Percentiles rank a stretch among this genome's conserved stretches.
Evolutionary conservation across 1,284 basidiomycete species (phyloP).

Genomic region (Rhodotorula sp.): DNA sequence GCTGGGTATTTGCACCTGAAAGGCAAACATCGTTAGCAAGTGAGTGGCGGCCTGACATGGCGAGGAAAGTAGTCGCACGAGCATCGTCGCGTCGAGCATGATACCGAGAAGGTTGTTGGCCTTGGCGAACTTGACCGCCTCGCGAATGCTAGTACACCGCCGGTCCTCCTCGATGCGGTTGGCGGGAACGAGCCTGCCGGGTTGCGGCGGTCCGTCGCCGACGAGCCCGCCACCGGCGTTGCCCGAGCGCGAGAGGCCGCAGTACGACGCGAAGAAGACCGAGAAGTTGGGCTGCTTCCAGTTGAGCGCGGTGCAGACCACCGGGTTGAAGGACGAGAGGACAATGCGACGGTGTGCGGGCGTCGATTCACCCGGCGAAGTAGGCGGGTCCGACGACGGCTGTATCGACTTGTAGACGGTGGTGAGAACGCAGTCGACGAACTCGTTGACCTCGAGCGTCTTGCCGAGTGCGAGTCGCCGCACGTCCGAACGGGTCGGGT

Average conservation of each 20-base stretch:
- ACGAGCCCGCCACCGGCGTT: constrained; percentile 13
- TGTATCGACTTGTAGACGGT: constrained; percentile 66
- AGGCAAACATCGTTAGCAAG: background rate
- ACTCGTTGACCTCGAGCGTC: constrained; percentile 70
- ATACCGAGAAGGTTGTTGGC: constrained; percentile 91
- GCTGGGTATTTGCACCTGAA: constrained; percentile 68
- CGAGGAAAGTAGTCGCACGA: constrained; percentile 60
- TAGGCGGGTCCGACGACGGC: background rate
- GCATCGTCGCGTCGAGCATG: constrained; percentile 81
- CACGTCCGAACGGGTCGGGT: constrained; percentile 57
- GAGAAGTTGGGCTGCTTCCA: constrained; percentile 99
- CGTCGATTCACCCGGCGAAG: background rate
- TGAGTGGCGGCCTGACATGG: background rate
- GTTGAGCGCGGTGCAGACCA: constrained; percentile 83
- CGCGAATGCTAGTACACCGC: constrained; percentile 70
- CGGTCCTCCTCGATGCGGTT: constrained; percentile 56
- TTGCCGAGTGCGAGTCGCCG: constrained; percentile 48
- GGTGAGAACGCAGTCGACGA: constrained; percentile 78
- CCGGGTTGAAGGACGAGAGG: constrained; percentile 84
- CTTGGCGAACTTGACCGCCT: constrained; percentile 92
- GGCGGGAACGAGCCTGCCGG: constrained; percentile 49
- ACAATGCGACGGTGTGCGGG: constrained; percentile 57
- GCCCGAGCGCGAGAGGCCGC: constrained; percentile 62
- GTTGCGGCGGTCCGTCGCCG: constrained; percentile 2
- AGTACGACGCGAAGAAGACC: constrained; percentile 89